These are phyloP conservation scores for Inga oerstediana DNA, from an alignment of 306 rosid genomes.

Conservation along the genomic window DNA sequence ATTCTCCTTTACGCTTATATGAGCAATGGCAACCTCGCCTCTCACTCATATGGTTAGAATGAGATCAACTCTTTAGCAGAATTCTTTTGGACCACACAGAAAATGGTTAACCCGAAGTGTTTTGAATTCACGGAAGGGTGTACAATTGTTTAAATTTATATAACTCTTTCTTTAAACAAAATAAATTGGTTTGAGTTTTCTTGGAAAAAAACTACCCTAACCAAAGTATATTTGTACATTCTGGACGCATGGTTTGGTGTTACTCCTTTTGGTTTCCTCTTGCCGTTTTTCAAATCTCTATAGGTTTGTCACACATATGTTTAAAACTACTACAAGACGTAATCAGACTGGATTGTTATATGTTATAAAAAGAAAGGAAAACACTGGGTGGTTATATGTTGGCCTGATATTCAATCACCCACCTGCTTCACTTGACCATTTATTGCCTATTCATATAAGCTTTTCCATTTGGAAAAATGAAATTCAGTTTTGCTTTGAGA, in stretches of 20 bases:
- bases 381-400: background rate
- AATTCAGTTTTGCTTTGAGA: too few species aligned
- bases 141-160: constrained; percentile 10
- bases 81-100: background rate
- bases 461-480: too few species aligned
- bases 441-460: too few species aligned
- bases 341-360: too few species aligned
- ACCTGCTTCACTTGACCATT: too few species aligned
- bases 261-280: too few species aligned
- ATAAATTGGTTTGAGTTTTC: background rate
- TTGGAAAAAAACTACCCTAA: background rate
- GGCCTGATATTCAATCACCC: too few species aligned
- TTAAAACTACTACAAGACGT: too few species aligned
- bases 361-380: too few species aligned
- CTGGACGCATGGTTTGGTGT: background rate
- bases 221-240: background rate
- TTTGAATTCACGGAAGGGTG: background rate
- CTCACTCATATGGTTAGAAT: too few species aligned
- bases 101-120: background rate
- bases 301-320: too few species aligned
- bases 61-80: too few species aligned
- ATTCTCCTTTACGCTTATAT: constrained; percentile 81
- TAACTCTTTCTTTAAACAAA: background rate
- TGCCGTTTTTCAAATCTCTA: background rate
- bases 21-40: background rate